These are phyloP conservation scores for Pythium apleroticum DNA, from an alignment of 352 stramenopile species.

Conservation along the genomic window DNA sequence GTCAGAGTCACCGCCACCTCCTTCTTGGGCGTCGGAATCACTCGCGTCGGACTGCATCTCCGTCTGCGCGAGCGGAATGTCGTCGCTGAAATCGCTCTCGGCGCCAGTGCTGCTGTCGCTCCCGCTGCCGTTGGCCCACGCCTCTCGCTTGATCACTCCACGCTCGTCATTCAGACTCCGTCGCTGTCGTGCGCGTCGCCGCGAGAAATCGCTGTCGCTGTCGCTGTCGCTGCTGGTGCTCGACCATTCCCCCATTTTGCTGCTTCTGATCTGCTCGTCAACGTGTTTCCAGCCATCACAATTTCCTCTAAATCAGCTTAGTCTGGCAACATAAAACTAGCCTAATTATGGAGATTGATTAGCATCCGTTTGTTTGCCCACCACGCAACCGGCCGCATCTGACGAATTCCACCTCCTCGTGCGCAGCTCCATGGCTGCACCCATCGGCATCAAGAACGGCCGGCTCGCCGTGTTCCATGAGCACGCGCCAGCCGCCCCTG, in stretches of 20 bases:
- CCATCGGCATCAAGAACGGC: conserved; percentile 64
- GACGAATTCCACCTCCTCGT: background rate
- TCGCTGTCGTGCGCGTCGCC: conserved; percentile 3
- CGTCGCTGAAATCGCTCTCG: conserved; percentile 19
- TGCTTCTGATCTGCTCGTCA: background rate
- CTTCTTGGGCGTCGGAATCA: conserved; percentile 8
- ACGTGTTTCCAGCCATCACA: background rate
- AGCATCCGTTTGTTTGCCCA: background rate
- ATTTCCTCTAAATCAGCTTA: conserved; percentile 1
- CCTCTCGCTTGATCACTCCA: conserved; percentile 18
- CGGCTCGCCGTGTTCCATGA: conserved; percentile 50
- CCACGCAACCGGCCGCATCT: background rate
- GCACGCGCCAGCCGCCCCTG: conserved; percentile 10
- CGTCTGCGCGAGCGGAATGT: conserved; percentile 15
- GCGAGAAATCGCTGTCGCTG: conserved; percentile 7
- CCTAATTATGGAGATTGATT: background rate
- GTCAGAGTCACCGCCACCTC: background rate
- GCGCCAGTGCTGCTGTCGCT: conserved; percentile 13
- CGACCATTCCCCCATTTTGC: conserved; percentile 13
- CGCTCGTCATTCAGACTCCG: conserved; percentile 12
- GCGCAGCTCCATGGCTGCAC: conserved; percentile 25
- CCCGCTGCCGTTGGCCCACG: conserved; percentile 10
- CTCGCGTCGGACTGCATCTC: background rate
- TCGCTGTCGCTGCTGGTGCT: conserved; percentile 16
- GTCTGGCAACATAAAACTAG: background rate